Evolutionary conservation across 192 early-diverging fungal genomes (phyloP).

Genomic region (Backusella westeae): DNA sequence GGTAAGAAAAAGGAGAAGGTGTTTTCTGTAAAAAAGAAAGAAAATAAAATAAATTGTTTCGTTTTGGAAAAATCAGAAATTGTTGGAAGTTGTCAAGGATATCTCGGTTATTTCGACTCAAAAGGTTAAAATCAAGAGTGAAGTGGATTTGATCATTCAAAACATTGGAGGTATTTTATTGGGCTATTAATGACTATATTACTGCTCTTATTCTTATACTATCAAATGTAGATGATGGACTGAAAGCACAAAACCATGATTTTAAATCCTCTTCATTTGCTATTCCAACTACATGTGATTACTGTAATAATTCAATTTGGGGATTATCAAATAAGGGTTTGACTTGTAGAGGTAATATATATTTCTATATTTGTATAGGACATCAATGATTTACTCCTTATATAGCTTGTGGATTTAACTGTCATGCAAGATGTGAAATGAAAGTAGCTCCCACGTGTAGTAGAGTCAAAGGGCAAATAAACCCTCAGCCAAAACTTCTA

Average conservation of each 20-base stretch:
- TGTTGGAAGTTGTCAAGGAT: conserved; percentile 51
- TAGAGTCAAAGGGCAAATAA: conserved; percentile 51
- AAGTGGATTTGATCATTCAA: conserved; percentile 62
- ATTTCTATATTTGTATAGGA: background rate
- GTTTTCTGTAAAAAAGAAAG: background rate
- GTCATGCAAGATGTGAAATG: conserved; percentile 79
- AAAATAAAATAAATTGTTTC: background rate
- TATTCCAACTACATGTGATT: conserved; percentile 74
- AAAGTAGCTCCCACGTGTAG: conserved; percentile 71
- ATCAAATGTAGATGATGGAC: conserved; percentile 44
- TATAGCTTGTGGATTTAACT: conserved; percentile 64
- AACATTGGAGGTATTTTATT: conserved; percentile 56
- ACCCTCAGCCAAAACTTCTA: conserved; percentile 23
- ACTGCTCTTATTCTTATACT: background rate
- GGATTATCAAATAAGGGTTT: conserved; percentile 72
- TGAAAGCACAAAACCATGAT: conserved; percentile 53
- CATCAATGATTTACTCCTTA: background rate
- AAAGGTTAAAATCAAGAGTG: conserved; percentile 47
- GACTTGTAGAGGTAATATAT: conserved; percentile 52
- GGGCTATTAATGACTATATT: background rate
- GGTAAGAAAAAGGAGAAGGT: conserved; percentile 26
- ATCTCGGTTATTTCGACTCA: conserved; percentile 48
- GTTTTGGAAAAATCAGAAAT: conserved; percentile 35
- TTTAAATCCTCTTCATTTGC: conserved; percentile 70
- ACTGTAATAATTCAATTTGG: conserved; percentile 76